Base-by-base conservation (phyloP, 1,284 basidiomycete species). In the Trichosporon ovoides region DNA sequence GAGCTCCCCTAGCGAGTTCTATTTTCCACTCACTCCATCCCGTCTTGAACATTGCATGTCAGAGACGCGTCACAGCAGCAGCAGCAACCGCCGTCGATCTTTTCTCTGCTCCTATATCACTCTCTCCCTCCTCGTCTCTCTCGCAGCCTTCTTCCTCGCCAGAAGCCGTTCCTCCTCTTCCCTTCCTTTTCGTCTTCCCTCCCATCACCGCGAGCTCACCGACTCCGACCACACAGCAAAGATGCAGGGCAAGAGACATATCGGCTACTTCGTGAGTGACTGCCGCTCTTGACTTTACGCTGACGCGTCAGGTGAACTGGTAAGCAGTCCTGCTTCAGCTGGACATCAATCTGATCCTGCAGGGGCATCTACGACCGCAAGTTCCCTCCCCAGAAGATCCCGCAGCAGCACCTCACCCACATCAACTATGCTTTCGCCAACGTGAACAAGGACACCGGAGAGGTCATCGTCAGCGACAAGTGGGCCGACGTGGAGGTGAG, bases 331-430 rank as follows among this genome's bases (percentile, higher is more conserved):
- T 31, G 28, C 28, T 31, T 9, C 28, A 31, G 28, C 18, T 3
- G 18, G 5, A 9, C 28, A 9, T 31, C 28, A 5, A 11, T 35
- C 37, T 54, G n/a, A 22, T 24, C 19, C 33, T 12, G 2, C 34
- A 61, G 93, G 93, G 92, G 90, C n/a, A 96, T 96, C 55, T 97
- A 96, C 74, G 92, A 84, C 38, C 84, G 91, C 66, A 92, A 93
- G 77, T 95, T 84, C 61, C 69, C 71, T 77, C 81, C 87, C 72
- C 79, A 83, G 75, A 71, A 82, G 70, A 81, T 97, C 58, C 93
- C 92, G 55, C 78, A 74, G 57, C 77, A 73, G 59, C 83, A 80
- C 74, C 82, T 84, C 77, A 97, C 83, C 61, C 90, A 93, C 69
- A 84, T 96, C 68, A 79, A 93, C 20, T 95, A 95, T 70, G 89